Evolutionary conservation across 2,329 filamentous ascomycete species (phyloP).

Genomic region (Hypoxylon sp.): DNA sequence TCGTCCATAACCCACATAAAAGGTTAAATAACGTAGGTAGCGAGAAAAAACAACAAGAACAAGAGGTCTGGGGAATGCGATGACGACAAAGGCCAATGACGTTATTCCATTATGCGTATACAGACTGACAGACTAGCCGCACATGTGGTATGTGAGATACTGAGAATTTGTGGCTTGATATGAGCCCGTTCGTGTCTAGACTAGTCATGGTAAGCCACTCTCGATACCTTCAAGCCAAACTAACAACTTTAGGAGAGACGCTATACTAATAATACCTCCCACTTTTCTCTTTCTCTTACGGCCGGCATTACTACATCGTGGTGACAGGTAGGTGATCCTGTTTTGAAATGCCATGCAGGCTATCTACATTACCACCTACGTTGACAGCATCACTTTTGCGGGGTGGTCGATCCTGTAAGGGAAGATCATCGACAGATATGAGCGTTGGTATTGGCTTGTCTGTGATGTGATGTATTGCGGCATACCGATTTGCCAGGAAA

Average conservation of each 20-base stretch:
- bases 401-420: constrained; percentile 24
- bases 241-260: not conserved
- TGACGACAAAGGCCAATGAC: constrained; percentile 27
- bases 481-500: constrained; percentile 16
- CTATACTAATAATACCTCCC: not conserved
- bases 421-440: constrained; percentile 31
- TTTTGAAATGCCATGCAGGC: constrained; percentile 33
- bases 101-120: constrained; percentile 33
- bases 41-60: not conserved
- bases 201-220: constrained; percentile 12
- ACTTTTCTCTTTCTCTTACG: not conserved
- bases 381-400: constrained; percentile 38
- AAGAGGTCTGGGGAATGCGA: not conserved
- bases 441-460: constrained; percentile 24
- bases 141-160: constrained; percentile 27
- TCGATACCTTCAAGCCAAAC: not conserved
- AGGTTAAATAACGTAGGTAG: not conserved
- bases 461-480: constrained; percentile 32
- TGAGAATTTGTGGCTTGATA: constrained; percentile 28
- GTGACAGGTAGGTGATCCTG: not conserved
- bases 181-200: not conserved
- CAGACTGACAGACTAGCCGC: too few species aligned
- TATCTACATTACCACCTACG: constrained; percentile 28
- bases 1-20: not conserved
- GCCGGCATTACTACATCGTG: not conserved